Evolutionary conservation across 2,329 filamentous ascomycete species (phyloP).

Genomic region (Pseudopithomyces maydicus): DNA sequence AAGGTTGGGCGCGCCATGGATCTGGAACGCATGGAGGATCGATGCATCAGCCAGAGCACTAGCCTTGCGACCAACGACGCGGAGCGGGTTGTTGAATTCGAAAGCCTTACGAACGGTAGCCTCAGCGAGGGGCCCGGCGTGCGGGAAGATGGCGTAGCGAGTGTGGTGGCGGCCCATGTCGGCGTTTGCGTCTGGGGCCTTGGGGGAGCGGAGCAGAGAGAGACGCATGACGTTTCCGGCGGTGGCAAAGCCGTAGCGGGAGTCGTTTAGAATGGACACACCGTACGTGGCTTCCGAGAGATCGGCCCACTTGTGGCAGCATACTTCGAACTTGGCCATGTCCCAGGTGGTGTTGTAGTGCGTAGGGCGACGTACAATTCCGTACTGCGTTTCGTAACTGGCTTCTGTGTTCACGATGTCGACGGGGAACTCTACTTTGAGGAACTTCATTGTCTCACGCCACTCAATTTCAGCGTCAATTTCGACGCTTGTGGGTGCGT

Average conservation of each 20-base stretch:
- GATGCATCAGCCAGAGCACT: slow-evolving; percentile 26
- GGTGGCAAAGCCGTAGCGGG: slow-evolving; percentile 95
- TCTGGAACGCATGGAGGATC: slow-evolving; percentile 63
- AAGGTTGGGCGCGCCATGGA: slow-evolving; percentile 69
- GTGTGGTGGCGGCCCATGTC: slow-evolving; percentile 92
- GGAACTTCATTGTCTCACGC: slow-evolving; percentile 95
- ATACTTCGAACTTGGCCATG: slow-evolving; percentile 98
- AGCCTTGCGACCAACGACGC: slow-evolving; percentile 50
- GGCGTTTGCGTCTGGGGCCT: slow-evolving; percentile 89
- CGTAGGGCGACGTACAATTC: slow-evolving; percentile 84
- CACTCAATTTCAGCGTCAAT: slow-evolving; percentile 89
- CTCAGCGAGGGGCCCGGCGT: slow-evolving; percentile 72
- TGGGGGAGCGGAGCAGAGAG: slow-evolving; percentile 82
- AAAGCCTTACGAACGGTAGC: slow-evolving; percentile 81
- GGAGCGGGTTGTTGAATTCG: slow-evolving; percentile 86
- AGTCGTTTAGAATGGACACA: slow-evolving; percentile 91
- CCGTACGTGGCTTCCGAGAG: slow-evolving; percentile 86
- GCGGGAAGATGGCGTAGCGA: slow-evolving; percentile 88
- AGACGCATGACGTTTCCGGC: slow-evolving; percentile 88
- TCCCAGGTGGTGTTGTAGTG: slow-evolving; percentile 99
- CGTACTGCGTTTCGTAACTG: slow-evolving; percentile 93
- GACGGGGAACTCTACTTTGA: slow-evolving; percentile 98
- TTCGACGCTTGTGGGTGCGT: slow-evolving; percentile 73
- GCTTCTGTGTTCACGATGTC: slow-evolving; percentile 90
- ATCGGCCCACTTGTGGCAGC: slow-evolving; percentile 93